Base-by-base conservation (phyloP, 73 alveolate genomes). In the Stentor coeruleus region DNA sequence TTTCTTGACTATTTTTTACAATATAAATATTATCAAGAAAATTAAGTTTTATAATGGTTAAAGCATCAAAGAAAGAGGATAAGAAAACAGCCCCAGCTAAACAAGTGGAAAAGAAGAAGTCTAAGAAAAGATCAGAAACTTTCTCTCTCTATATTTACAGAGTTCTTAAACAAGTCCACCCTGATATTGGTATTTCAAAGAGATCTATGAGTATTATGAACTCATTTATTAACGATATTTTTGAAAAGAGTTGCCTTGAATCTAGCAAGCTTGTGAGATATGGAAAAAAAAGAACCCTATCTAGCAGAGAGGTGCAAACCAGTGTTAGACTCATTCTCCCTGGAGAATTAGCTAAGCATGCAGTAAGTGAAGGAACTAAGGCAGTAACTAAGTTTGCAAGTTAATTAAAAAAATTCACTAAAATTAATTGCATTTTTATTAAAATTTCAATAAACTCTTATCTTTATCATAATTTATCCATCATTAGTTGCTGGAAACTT, bases 161-260 rank as follows among this genome's bases (percentile, higher is more conserved):
- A 31, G 90, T 84, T 6, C 79, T 84, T 4, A 84, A 84, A 57
- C 86, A 84, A 84, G 90, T 84, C 79, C 90, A 84, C 83, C 88
- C 88, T 26, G 90, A 84, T 38, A 84, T 76, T 33, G 91, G 91
- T 20, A 84, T 84, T 26, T 84, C 90, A 37, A 84, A 83, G n/a
- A 38, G 84, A 36, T 38, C 90, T n/a, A 84, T 84, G 91, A 77
- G 81, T 36, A 81, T 84, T 20, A 84, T 84, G 90, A 81, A 84
- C 79, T 84, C 90, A 1, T 84, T 84, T 66, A 84, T 84, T 60
- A 81, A 39, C 75, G 90, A 84, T 42, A 84, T 84, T 28, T 81
- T 84, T 35, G 90, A 81, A 36, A 84, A 40, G 59, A 38, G 55
- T 39, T 35, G 86, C 60, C 36, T 77, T 33, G 90, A 84, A 85